Evolutionary conservation across 1,284 basidiomycete species (phyloP), one percentile per base, ranked within the genome.

Genomic region (Erythrobasidium hasegawianum): DNA sequence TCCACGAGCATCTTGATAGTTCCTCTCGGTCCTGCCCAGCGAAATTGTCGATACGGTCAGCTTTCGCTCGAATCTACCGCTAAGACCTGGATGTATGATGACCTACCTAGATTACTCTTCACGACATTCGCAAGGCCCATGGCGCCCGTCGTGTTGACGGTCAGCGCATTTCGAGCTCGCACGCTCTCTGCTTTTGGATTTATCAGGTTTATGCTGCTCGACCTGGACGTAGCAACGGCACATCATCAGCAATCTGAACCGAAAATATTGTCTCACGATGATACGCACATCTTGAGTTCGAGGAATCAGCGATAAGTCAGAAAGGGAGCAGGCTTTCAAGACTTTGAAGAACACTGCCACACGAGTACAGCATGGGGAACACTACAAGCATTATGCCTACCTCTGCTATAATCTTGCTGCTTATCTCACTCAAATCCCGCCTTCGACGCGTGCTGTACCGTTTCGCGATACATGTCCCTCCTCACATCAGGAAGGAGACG

Each of bases 1-100:
- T 98, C 96, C 54, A 99, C 96, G 53, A 99, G 86, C 94, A 99
- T 97, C 83, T 99, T 99, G 73, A 97, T 85, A 2, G 95, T 97
- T 69, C 94, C 93, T 78, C 92, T 82, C 18, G 93, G 93, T 53
- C 93, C 92, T 95, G 70, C 20, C 56, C 45, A 29, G 26, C 43
- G 53, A 53, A 16, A 53, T 24, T 24, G 50, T n/a, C 50, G 50
- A 33, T n/a, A n/a, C n/a, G n/a, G n/a, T 53, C 50, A 53, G 50
- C 50, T 24, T 58, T 33, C 49, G 27, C 8, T 4, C 20, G 40
- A 55, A 14, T 68, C 70, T 65, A 68, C 72, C 20, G 29, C 70
- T 16, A 66, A 56, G 50, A 54, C 60, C 57, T 57, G 47, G 52
- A 57, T 72, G 53, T 67, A 64, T 29, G 57, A 67, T 68, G 73